These are phyloP conservation scores for Flaveria bidentis DNA, from an alignment of 129 eudicot species.

Conservation along the genomic window DNA sequence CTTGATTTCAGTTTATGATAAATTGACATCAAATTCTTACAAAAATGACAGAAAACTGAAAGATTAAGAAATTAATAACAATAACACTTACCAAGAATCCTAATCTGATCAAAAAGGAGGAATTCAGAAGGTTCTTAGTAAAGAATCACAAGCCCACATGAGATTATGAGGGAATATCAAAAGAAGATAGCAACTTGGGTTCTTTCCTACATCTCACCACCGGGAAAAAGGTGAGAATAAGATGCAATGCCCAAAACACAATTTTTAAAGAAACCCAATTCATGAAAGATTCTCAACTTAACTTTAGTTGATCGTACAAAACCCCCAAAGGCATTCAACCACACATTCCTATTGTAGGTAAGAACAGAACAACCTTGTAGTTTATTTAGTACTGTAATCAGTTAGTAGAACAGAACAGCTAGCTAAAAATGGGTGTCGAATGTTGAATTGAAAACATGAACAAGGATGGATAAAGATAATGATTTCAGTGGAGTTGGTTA, in stretches of 20 bases:
- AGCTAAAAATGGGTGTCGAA: neutral
- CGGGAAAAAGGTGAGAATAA: conserved; percentile 35
- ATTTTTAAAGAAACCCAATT: conserved; percentile 31
- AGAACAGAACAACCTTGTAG: too few species aligned
- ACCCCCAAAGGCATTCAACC: neutral
- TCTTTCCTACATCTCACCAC: neutral
- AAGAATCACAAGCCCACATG: conserved; percentile 20
- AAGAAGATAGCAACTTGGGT: conserved; percentile 22
- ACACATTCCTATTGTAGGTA: too few species aligned
- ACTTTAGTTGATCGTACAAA: conserved; percentile 16
- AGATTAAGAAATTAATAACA: conserved; percentile 15
- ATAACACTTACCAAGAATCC: conserved; percentile 21
- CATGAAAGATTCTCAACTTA: conserved; percentile 26
- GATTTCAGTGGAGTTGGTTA: conserved; percentile 10
- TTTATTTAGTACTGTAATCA: too few species aligned
- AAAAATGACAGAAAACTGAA: neutral
- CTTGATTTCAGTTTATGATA: neutral
- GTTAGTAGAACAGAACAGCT: too few species aligned
- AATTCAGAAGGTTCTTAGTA: neutral
- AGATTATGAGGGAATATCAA: conserved; percentile 23
- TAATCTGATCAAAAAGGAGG: conserved; percentile 10
- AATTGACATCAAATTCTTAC: conserved; percentile 1
- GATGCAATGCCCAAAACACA: conserved; percentile 40
- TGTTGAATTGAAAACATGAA: neutral
- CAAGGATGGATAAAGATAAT: neutral